phyloP scores from a whole-genome alignment of 495 filamentous ascomycete genomes.

The Bacidia rubella region DNA sequence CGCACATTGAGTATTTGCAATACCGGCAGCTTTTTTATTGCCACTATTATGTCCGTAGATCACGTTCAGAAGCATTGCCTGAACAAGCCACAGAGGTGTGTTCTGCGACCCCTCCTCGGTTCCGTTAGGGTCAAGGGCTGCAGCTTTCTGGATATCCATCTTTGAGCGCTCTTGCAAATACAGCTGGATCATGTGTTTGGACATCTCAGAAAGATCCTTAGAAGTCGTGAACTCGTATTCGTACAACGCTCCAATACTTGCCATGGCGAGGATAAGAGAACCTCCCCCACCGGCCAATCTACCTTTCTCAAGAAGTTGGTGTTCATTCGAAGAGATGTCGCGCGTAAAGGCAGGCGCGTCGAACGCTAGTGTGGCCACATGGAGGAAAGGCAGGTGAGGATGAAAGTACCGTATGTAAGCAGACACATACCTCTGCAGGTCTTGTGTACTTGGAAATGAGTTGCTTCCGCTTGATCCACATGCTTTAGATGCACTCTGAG shows the following conservation, averaged over 20 bases:
- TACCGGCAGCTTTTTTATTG: slow-evolving; percentile 79
- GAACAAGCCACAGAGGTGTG: slow-evolving; percentile 93
- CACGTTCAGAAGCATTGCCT: slow-evolving; percentile 94
- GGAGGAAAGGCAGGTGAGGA: slow-evolving; percentile 86
- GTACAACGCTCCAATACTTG: slow-evolving; percentile 90
- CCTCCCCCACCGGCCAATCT: slow-evolving; percentile 69
- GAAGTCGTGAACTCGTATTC: slow-evolving; percentile 69
- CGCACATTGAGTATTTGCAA: slow-evolving; percentile 81
- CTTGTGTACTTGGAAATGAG: slow-evolving; percentile 70
- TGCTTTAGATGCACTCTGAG: slow-evolving; percentile 50
- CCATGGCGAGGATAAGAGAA: slow-evolving; percentile 87
- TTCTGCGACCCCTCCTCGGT: slow-evolving; percentile 58
- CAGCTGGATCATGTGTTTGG: slow-evolving; percentile 88
- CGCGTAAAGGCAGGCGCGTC: slow-evolving; percentile 58
- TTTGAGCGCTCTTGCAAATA: slow-evolving; percentile 90
- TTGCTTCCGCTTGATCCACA: slow-evolving; percentile 34
- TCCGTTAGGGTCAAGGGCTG: slow-evolving; percentile 45
- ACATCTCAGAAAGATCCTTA: slow-evolving; percentile 79
- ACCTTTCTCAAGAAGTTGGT: slow-evolving; percentile 43
- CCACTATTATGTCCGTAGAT: slow-evolving; percentile 94
- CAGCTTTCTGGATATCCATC: slow-evolving; percentile 70
- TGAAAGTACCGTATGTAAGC: slow-evolving; percentile 93
- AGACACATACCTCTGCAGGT: slow-evolving; percentile 82
- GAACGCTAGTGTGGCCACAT: slow-evolving; percentile 86
- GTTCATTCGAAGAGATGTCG: slow-evolving; percentile 38